Base-by-base conservation (phyloP, 2,329 filamentous ascomycete genomes). In the Talaromyces albobiverticillius region DNA sequence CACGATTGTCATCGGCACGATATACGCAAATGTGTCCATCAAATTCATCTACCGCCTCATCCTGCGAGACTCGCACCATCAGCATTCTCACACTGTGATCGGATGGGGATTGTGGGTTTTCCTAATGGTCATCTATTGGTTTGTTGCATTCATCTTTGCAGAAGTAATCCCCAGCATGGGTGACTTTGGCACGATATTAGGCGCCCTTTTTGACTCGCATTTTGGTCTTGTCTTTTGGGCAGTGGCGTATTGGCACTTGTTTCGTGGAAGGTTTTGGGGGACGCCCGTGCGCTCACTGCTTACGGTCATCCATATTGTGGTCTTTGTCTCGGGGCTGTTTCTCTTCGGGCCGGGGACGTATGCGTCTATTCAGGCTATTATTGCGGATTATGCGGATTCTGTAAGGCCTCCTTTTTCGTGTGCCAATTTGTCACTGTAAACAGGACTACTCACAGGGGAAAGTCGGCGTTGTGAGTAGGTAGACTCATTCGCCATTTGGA, bases 141-240 rank as follows among this genome's bases (percentile, higher is more conserved):
- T 68, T 26, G 54, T 77, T 3, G 75, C 65, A 4, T 78, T 78
- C 56, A 64, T 79, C 48, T 78, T 79, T 60, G 67, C 76, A 6
- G 76, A 79, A 55, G 71, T 79, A 46, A 70, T 79, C 26, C 76
- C 76, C 5, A 73, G 68, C 54, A 79, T 79, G 76, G 75, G 76
- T 10, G 76, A 79, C 60, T 79, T 79, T 62, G 62, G 78, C 4
- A 78, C 75, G 0, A 64, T 79, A 3, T 69, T 79, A 6, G 71
- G 76, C 7, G 75, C 76, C 0, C 74, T 74, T 0, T 79, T 79
- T 54, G 76, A 78, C 59, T 75, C 72, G 2, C 78, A 78, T 64
- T 78, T 79, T 54, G 76, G 76, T 2, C 79, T 78, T 62, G 78
- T 79, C 56, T 79, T 74, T 64, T 79, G 78, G 48, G 76, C 76